These are phyloP conservation scores for Diutina scorzettiae DNA, from an alignment of 1,139 yeast genomes.

Conservation along the genomic window DNA sequence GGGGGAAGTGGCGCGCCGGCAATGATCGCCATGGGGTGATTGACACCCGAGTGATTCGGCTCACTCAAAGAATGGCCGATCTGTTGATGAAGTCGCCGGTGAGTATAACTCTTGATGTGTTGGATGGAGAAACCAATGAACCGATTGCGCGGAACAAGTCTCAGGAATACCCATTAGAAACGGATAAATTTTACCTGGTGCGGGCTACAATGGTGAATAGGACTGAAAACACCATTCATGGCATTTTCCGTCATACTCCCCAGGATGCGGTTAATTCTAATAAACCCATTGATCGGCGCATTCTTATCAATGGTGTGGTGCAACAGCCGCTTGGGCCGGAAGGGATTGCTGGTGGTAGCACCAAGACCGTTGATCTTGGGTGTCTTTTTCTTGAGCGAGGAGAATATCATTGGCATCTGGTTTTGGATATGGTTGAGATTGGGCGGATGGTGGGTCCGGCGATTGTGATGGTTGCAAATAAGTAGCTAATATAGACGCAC, in stretches of 20 bases:
- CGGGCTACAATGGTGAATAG: constrained; percentile 35
- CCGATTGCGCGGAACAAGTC: constrained; percentile 9
- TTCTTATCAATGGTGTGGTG: constrained; percentile 52
- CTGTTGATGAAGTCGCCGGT: constrained; percentile 39
- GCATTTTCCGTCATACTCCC: constrained; percentile 60
- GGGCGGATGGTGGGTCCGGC: neutral
- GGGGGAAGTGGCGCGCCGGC: constrained; percentile 48
- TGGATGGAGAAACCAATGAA: constrained; percentile 8
- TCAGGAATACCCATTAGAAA: constrained; percentile 16
- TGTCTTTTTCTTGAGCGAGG: constrained; percentile 58
- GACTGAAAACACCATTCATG: constrained; percentile 28
- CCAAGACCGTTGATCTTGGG: constrained; percentile 32
- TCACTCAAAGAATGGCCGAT: constrained; percentile 42
- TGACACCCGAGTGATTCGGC: constrained; percentile 53
- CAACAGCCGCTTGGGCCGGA: constrained; percentile 37
- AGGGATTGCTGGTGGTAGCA: constrained; percentile 30
- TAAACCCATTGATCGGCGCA: constrained; percentile 34
- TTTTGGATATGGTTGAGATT: neutral
- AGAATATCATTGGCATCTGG: constrained; percentile 56
- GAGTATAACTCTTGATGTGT: constrained; percentile 20
- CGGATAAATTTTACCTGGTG: constrained; percentile 40
- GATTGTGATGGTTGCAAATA: neutral
- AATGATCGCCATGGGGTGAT: constrained; percentile 39
- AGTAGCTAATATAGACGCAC: neutral
- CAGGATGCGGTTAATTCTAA: constrained; percentile 16